Conservation (phyloP, 495 filamentous ascomycete species). For the Tuber calosporum region DNA sequence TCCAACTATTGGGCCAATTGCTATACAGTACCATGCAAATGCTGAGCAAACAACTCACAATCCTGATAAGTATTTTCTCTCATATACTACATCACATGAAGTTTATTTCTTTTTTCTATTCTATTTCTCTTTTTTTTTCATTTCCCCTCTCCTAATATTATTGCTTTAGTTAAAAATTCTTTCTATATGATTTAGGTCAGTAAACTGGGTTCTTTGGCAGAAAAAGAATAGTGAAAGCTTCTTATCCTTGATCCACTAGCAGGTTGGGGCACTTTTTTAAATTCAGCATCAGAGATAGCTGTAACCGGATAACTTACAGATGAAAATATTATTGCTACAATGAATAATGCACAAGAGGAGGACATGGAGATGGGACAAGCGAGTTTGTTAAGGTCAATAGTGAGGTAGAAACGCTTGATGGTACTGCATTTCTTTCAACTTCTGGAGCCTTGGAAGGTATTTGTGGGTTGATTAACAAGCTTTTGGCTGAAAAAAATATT, state of each 20-base stretch:
- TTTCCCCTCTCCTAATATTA: too few species aligned
- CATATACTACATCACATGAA: background rate
- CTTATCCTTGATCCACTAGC: background rate
- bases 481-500: background rate
- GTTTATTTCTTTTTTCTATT: background rate
- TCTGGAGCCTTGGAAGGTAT: background rate
- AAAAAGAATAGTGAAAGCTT: background rate
- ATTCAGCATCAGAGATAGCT: background rate
- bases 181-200: background rate
- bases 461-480: background rate
- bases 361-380: background rate
- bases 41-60: background rate
- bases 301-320: background rate
- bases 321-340: constrained; percentile 4
- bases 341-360: background rate
- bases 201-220: background rate
- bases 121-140: too few species aligned
- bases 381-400: too few species aligned
- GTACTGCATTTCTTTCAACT: background rate
- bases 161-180: background rate
- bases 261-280: background rate
- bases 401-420: too few species aligned
- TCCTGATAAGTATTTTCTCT: background rate
- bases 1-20: background rate
- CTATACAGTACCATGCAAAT: background rate